A percentile compares a stretch with the other conserved stretches of the same genome.
Conservation (phyloP, 441 rosid genomes). For the Adansonia gregorii region DNA sequence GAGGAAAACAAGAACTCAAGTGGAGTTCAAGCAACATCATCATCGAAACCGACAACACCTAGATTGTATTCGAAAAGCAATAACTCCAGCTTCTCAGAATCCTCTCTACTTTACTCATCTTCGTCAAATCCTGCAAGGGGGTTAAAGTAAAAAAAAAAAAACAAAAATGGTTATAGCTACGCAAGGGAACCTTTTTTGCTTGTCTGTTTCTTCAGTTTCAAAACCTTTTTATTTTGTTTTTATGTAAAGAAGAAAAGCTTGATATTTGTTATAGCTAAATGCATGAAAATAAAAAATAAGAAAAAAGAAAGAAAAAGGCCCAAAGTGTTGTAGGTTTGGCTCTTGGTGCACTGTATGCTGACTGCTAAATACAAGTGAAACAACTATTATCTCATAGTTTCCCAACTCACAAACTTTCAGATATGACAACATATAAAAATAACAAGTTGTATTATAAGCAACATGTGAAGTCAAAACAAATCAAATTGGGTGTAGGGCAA, state of each 20-base stretch:
- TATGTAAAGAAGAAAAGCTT: conserved; percentile 45
- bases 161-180: conserved; percentile 21
- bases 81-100: conserved; percentile 81
- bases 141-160: conserved; percentile 33
- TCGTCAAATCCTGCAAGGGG: conserved; percentile 39
- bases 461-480: neutral
- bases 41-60: conserved; percentile 47
- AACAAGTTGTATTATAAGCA: neutral
- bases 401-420: neutral
- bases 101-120: conserved; percentile 73
- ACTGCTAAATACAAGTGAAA: conserved; percentile 19
- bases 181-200: conserved; percentile 33
- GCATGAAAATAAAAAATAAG: conserved; percentile 21
- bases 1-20: conserved; percentile 34
- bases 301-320: conserved; percentile 7
- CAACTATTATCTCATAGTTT: conserved; percentile 19
- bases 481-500: neutral
- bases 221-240: conserved; percentile 22
- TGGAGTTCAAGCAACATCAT: conserved; percentile 48
- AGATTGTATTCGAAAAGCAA: conserved; percentile 61
- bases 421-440: neutral
- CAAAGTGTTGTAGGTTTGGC: conserved; percentile 27
- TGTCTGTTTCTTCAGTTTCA: conserved; percentile 33
- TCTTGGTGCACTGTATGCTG: conserved; percentile 13
- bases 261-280: conserved; percentile 34